These are phyloP conservation scores for Mycosphaerella arachidis DNA, from an alignment of 2,329 filamentous ascomycete genomes.

Conservation along the genomic window DNA sequence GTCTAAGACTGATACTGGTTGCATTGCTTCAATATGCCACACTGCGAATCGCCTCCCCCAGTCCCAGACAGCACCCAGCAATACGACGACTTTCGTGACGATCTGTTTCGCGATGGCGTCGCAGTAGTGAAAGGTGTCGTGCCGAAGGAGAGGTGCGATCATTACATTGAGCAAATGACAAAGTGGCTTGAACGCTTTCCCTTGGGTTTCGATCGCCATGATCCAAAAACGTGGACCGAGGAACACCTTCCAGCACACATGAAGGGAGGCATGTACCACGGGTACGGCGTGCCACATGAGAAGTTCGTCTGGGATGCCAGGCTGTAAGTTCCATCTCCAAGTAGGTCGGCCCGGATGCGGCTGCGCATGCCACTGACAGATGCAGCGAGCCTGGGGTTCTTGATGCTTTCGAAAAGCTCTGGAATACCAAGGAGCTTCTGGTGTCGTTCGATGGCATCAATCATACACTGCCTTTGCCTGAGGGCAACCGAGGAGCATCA, in stretches of 20 bases:
- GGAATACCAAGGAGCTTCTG: slow-evolving; percentile 18
- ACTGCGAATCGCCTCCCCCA: slow-evolving; percentile 8
- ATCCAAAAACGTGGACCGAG: slow-evolving; percentile 11
- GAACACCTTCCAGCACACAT: slow-evolving; percentile 14
- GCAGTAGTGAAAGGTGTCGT: slow-evolving; percentile 14
- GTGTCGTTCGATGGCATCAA: slow-evolving; percentile 22
- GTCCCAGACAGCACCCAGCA: slow-evolving; percentile 6
- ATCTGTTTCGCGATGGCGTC: slow-evolving; percentile 12
- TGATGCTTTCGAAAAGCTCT: slow-evolving; percentile 16
- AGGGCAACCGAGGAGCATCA: slow-evolving; percentile 3
- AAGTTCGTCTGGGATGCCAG: slow-evolving; percentile 23
- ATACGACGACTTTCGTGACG: slow-evolving; percentile 15
- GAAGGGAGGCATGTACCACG: slow-evolving; percentile 18
- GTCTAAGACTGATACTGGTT: too few species aligned
- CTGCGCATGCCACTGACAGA: background rate
- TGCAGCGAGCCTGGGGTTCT: slow-evolving; percentile 17
- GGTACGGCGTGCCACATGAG: slow-evolving; percentile 19
- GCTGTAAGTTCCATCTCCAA: background rate
- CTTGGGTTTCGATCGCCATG: slow-evolving; percentile 14
- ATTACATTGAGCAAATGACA: slow-evolving; percentile 15
- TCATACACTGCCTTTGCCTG: slow-evolving; percentile 14
- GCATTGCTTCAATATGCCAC: slow-evolving; percentile 14
- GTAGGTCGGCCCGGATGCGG: background rate
- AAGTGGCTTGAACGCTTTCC: slow-evolving; percentile 15
- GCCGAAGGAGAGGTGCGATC: slow-evolving; percentile 5